Conservation (phyloP, 805 yeast species). For the Wickerhamiella azyma region DNA sequence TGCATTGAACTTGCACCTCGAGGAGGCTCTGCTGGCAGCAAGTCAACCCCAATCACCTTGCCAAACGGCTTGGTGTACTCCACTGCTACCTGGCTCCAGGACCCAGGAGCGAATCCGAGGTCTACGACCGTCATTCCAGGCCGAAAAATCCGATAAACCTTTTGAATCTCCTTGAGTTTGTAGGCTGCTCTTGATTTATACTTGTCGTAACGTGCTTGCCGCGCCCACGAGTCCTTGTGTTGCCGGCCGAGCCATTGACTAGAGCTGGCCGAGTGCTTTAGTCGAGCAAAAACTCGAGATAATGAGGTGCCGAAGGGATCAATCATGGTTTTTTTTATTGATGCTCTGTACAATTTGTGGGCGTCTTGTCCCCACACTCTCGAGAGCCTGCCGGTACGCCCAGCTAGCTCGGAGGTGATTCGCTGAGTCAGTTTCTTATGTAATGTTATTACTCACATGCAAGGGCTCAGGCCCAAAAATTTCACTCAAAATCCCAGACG, state of each 20-base stretch:
- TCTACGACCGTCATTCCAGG: conserved; percentile 57
- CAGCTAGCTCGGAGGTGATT: too few relatives aligned
- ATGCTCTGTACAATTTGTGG: too few relatives aligned
- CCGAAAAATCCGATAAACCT: conserved; percentile 44
- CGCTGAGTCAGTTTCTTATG: too few relatives aligned
- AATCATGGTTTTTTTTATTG: too few relatives aligned
- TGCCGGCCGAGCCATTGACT: conserved; percentile 67
- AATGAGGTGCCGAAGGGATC: too few relatives aligned
- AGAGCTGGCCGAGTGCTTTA: conserved; percentile 32
- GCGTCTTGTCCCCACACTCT: too few relatives aligned
- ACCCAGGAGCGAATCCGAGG: conserved; percentile 83
- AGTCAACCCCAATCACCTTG: conserved; percentile 65
- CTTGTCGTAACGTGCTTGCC: conserved; percentile 49
- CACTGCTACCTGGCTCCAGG: conserved; percentile 80
- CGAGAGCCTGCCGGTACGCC: too few relatives aligned
- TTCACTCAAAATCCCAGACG: not conserved
- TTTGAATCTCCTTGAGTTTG: conserved; percentile 64
- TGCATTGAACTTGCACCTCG: conserved; percentile 67
- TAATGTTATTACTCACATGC: not conserved
- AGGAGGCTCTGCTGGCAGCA: conserved; percentile 69
- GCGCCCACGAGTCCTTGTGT: conserved; percentile 45
- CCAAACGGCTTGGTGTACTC: conserved; percentile 39
- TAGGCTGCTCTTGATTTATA: conserved; percentile 82
- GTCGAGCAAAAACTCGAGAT: not conserved
- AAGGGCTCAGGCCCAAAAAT: not conserved